Conservation (phyloP, 805 yeast species). For the Tetrapisispora phaffii region DNA sequence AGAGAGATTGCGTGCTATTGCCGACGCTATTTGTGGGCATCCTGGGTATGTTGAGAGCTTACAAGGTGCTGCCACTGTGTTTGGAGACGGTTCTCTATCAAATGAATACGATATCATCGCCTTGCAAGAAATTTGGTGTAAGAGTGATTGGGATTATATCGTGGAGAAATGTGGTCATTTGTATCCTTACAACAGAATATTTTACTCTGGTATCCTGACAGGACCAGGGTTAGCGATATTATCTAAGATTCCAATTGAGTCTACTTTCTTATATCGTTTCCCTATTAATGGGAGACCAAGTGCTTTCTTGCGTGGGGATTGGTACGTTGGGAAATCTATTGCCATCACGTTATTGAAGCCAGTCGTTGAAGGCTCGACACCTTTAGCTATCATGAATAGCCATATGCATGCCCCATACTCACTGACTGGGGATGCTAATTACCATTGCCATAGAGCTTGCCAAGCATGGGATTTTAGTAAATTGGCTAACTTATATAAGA, state of each 20-base stretch:
- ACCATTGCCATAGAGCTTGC: constrained; percentile 79
- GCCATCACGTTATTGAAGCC: constrained; percentile 63
- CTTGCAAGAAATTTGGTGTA: constrained; percentile 90
- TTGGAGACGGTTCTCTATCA: background rate
- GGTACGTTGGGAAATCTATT: constrained; percentile 90
- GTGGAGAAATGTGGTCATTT: constrained; percentile 33
- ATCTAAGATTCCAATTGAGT: constrained; percentile 73
- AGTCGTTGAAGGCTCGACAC: constrained; percentile 35
- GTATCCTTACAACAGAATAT: constrained; percentile 60
- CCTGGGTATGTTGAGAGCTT: constrained; percentile 8
- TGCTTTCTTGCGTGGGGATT: constrained; percentile 91
- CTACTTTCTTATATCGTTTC: constrained; percentile 70
- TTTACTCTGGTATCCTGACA: constrained; percentile 72
- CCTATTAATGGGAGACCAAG: constrained; percentile 92
- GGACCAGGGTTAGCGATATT: constrained; percentile 90
- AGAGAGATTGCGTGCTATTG: constrained; percentile 63
- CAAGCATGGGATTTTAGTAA: constrained; percentile 94
- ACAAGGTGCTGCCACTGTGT: constrained; percentile 8
- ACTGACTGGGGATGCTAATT: constrained; percentile 73
- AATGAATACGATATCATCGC: constrained; percentile 52
- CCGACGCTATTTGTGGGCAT: constrained; percentile 43
- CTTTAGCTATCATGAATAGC: constrained; percentile 74
- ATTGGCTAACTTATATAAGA: constrained; percentile 47
- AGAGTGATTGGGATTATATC: constrained; percentile 70
- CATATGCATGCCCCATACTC: constrained; percentile 98